Conservation (phyloP, 805 yeast species). For the Clavispora vitiphila region DNA sequence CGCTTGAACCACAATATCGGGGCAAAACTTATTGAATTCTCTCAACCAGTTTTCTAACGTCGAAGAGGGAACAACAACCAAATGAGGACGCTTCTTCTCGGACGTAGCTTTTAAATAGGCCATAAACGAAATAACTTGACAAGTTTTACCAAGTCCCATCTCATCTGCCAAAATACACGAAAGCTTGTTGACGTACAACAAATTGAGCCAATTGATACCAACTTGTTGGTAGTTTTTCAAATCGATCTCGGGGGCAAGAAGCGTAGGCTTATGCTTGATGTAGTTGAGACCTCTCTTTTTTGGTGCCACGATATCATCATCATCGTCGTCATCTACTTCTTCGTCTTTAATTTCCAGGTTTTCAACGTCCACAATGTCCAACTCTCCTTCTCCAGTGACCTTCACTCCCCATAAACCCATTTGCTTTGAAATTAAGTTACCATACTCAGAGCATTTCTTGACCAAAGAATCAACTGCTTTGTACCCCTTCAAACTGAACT, state of each 20-base stretch:
- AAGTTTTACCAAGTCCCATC: conserved; percentile 97
- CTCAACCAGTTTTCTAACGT: conserved; percentile 97
- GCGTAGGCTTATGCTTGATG: conserved; percentile 66
- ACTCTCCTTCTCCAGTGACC: conserved; percentile 62
- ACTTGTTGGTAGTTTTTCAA: conserved; percentile 91
- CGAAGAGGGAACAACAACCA: conserved; percentile 93
- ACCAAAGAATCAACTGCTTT: conserved; percentile 93
- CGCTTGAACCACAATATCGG: conserved; percentile 76
- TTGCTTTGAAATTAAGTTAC: conserved; percentile 62
- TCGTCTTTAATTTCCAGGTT: conserved; percentile 19
- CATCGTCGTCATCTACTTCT: conserved; percentile 30
- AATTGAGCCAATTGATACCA: conserved; percentile 90
- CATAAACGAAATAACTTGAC: conserved; percentile 90
- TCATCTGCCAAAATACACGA: conserved; percentile 97
- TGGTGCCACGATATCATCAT: conserved; percentile 28
- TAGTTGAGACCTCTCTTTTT: conserved; percentile 31
- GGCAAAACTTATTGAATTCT: conserved; percentile 88
- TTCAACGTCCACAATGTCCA: conserved; percentile 51
- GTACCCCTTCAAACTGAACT: conserved; percentile 74
- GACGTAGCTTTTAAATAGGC: conserved; percentile 73
- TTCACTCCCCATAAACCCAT: conserved; percentile 88
- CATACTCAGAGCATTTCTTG: conserved; percentile 73
- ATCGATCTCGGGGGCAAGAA: conserved; percentile 57
- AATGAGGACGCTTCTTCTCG: conserved; percentile 67
- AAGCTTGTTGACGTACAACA: conserved; percentile 70